Base-by-base conservation (phyloP, 352 stramenopile genomes). In the Pilasporangium apinafurcum region DNA sequence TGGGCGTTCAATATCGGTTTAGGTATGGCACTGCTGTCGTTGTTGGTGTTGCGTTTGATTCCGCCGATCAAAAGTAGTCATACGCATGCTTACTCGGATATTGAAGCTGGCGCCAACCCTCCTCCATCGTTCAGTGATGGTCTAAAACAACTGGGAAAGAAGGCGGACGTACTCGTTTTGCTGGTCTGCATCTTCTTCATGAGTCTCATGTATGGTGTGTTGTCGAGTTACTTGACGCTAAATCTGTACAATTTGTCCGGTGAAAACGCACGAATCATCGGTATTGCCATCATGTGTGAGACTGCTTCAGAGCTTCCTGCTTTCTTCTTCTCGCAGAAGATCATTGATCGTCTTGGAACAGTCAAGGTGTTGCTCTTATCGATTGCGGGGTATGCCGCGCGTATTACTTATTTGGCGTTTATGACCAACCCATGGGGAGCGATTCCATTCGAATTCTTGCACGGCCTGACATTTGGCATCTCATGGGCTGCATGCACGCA, bases 401-500 rank as follows among this genome's bases (percentile, higher is more conserved):
- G 68, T 2, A 59, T 71, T 25, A 72, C 69, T 9, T 78, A 63
- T 36, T 85, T 83, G 29, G 53, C 55, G 8, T 57, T 68, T 53
- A 81, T 83, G 65, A 49, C 55, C 28, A 56, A 82, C 32, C 56
- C 72, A 12, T 85, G 68, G 68, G 67, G 55, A 20, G 49, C 65
- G 4, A 68, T 85, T 17, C 68, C 72, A 5, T 59, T 85, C 16
- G 72, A 82, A 48, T 60, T 73, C 29, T 56, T 85, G 10, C 72
- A 85, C 43, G 72, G 71, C 4, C 27, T 75, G 16, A 82, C 72
- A 0, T 82, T 70, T 45, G 65, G 68, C 0, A 44, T 85, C 29
- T 44, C 71, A 18, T 56, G 61, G 44, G 61, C 72, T 1, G 49
- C 68, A 0, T 44, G 57, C 24, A 82, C 68, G 25, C 66, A 68